phyloP scores from a whole-genome alignment of 495 filamentous ascomycete genomes.

The Venustampulla echinocandica region DNA sequence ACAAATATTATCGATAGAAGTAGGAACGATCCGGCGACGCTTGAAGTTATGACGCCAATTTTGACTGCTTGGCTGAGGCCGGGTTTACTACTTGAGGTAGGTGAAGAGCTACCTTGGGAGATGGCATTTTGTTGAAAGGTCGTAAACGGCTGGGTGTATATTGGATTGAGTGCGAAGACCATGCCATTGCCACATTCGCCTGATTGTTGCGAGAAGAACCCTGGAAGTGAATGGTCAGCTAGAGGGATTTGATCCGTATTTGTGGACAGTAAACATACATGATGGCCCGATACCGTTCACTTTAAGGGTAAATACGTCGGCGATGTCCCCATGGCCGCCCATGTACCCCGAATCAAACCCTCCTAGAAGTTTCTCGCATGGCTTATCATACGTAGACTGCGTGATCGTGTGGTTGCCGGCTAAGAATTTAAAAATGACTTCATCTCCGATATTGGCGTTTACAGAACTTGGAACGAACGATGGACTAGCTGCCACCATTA shows the following conservation, averaged over 20 bases:
- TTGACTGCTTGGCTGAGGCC: no score
- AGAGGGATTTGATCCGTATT: neutral
- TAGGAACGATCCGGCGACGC: conserved; percentile 1
- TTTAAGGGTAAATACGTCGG: conserved; percentile 48
- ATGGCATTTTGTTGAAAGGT: conserved; percentile 49
- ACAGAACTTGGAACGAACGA: conserved; percentile 47
- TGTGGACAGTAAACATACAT: conserved; percentile 37
- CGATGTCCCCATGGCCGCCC: conserved; percentile 46
- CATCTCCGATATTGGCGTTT: conserved; percentile 47
- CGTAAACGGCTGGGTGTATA: conserved; percentile 45
- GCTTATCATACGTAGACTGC: conserved; percentile 55
- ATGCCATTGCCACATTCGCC: conserved; percentile 64
- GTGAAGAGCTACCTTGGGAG: conserved; percentile 40
- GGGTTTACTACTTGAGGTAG: conserved; percentile 36
- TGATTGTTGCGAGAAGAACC: conserved; percentile 60
- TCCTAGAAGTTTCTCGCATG: conserved; percentile 46
- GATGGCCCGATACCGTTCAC: conserved; percentile 43
- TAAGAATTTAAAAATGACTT: conserved; percentile 56
- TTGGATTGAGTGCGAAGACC: conserved; percentile 66
- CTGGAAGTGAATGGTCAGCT: conserved; percentile 24
- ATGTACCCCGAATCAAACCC: conserved; percentile 61
- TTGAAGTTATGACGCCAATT: conserved; percentile 23
- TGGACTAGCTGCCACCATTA: conserved; percentile 27
- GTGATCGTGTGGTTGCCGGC: conserved; percentile 58
- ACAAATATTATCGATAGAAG: neutral